Conservation (phyloP, 306 rosid genomes). For the Hippophae gyantsensis region DNA sequence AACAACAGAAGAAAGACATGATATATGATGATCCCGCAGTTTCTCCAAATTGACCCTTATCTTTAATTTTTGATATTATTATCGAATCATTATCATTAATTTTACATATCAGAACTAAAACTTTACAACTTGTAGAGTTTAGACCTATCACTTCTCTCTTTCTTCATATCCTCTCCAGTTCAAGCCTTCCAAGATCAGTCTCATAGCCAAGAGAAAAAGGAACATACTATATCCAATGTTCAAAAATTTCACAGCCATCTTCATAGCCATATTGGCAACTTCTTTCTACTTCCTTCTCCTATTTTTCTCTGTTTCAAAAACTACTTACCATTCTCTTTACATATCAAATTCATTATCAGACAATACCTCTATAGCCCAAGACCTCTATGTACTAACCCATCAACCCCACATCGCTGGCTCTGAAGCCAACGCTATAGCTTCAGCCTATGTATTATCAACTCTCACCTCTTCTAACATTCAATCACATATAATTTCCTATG, state of each 20-base stretch:
- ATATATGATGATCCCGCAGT: too few relatives aligned
- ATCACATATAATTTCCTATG: slow-evolving; percentile 41
- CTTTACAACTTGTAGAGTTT: too few relatives aligned
- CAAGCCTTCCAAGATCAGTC: too few relatives aligned
- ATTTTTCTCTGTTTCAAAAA: slow-evolving; percentile 25
- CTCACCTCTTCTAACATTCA: slow-evolving; percentile 30
- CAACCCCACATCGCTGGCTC: slow-evolving; percentile 59
- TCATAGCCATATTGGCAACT: slow-evolving; percentile 31
- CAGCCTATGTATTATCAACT: slow-evolving; percentile 37
- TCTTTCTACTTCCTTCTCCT: slow-evolving; percentile 28
- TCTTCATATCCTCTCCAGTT: too few relatives aligned
- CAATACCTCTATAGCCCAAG: slow-evolving; percentile 40
- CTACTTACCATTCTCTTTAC: slow-evolving; percentile 53
- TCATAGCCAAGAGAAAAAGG: background rate
- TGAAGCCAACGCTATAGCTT: slow-evolving; percentile 55
- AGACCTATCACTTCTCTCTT: too few relatives aligned
- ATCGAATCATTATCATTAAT: too few relatives aligned
- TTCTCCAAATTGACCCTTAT: too few relatives aligned
- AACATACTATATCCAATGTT: slow-evolving; percentile 10
- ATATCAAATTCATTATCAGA: slow-evolving; percentile 34
- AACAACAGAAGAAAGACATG: too few relatives aligned
- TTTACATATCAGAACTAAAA: too few relatives aligned
- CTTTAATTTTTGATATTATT: too few relatives aligned
- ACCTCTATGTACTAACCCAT: slow-evolving; percentile 43
- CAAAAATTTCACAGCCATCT: slow-evolving; percentile 19